Evolutionary conservation across 2,329 filamentous ascomycete species (phyloP), one percentile per base, ranked within the genome.

Genomic region (Fusarium sp.): DNA sequence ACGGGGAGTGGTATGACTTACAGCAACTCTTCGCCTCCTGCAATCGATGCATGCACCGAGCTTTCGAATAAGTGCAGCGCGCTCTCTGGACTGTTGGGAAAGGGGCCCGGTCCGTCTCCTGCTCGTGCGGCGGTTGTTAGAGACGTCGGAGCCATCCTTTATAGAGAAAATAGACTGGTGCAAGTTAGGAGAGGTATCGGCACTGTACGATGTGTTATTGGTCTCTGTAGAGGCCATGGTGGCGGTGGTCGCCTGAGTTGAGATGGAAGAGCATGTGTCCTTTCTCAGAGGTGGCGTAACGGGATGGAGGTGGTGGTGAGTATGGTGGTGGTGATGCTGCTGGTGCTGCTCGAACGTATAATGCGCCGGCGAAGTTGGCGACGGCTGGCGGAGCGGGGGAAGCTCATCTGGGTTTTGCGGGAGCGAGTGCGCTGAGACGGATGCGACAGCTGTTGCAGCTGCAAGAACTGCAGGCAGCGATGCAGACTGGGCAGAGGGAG

Each of bases 101-200:
- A 89, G 79, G 65, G 86, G 86, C 41, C 86, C 86, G 65, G 86
- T 88, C 57, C 86, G 84, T 76, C 86, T 83, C 73, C 86, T 84
- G 74, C 84, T 88, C 66, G 85, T 80, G 72, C 85, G 84, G 71
- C 85, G 84, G 74, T 80, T 82, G 74, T 83, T 82, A 79, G 81
- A 82, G 75, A 84, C 78, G 77, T 86, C 84, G 77, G 81, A 79
- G 65, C 84, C 85, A 81, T 87, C 86, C 77, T 83, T 83, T 67
- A 85, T 79, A 63, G 85, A 84, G 76, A 87, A 87, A 74, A 86
- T 84, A 71, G 82, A 84, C 75, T 86, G 84, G 56, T 80, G 77
- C 71, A 80, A 77, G 68, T 77, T 83, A 70, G 83, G 82, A 74
- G 85, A 86, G 72, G 83, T 83, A 71, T 86, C 83, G 76, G 82